Evolutionary conservation across 106 monocot species (phyloP).

Genomic region (Allium cepa): DNA sequence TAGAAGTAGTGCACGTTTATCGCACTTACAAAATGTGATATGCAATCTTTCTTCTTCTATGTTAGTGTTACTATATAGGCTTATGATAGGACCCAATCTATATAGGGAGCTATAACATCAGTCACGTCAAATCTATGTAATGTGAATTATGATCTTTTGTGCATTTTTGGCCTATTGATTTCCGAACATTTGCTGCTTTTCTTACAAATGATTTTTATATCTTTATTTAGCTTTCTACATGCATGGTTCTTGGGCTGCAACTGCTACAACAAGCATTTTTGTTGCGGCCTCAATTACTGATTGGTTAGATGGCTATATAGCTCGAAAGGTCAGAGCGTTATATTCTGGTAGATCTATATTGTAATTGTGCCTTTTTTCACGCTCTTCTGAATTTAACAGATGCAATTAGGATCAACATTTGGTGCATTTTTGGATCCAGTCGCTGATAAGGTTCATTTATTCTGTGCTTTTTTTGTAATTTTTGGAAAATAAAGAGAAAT

Average conservation of each 20-base stretch:
- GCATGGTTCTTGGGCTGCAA: conserved; percentile 54
- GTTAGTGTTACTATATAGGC: too few relatives aligned
- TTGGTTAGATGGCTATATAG: conserved; percentile 78
- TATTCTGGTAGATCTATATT: not conserved
- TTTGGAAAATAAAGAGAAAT: too few relatives aligned
- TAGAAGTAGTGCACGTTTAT: too few relatives aligned
- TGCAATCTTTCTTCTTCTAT: too few relatives aligned
- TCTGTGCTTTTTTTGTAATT: too few relatives aligned
- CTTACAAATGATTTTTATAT: not conserved
- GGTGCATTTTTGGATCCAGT: conserved; percentile 87
- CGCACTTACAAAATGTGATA: too few relatives aligned
- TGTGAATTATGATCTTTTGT: too few relatives aligned
- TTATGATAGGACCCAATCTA: too few relatives aligned
- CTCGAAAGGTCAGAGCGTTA: conserved; percentile 29
- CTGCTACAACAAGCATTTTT: conserved; percentile 55
- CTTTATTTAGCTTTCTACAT: conserved; percentile 47
- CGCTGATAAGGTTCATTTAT: conserved; percentile 53
- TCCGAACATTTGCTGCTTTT: too few relatives aligned
- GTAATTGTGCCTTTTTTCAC: not conserved
- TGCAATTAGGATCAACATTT: conserved; percentile 53
- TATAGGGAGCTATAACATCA: too few relatives aligned
- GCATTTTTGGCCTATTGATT: too few relatives aligned
- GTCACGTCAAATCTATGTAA: too few relatives aligned
- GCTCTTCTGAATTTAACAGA: conserved; percentile 25
- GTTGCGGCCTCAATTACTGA: conserved; percentile 54